Conservation (phyloP, 2,329 filamentous ascomycete genomes). For the Septoria petroselini region DNA sequence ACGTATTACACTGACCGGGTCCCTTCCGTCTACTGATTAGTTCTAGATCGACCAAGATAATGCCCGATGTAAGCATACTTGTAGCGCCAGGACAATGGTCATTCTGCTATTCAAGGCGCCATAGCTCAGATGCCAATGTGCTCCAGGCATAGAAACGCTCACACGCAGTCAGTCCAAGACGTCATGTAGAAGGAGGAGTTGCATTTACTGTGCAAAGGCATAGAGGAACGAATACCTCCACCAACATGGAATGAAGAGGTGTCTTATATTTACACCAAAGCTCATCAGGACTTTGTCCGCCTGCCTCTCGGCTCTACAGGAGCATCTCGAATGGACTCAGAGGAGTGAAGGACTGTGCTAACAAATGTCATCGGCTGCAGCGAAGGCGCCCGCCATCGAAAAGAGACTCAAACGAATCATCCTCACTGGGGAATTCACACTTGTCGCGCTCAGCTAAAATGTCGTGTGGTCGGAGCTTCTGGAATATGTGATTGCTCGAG, state of each 20-base stretch:
- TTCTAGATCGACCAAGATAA: no score
- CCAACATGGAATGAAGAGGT: conserved; percentile 20
- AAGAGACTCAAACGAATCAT: no score
- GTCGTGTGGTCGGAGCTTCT: conserved; percentile 10
- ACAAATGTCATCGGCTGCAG: conserved; percentile 8
- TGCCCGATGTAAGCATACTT: neutral
- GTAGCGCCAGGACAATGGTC: neutral
- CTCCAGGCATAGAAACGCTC: conserved; percentile 9
- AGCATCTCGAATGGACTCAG: conserved; percentile 12
- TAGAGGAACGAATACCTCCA: neutral
- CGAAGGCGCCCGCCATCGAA: no score
- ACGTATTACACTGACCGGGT: no score
- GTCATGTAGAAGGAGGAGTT: no score
- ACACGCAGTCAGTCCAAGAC: conserved; percentile 12
- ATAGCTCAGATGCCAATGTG: neutral
- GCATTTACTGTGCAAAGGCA: no score
- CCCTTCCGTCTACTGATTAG: no score
- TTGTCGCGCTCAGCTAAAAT: conserved; percentile 9
- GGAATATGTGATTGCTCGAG: conserved; percentile 13
- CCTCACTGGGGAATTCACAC: neutral
- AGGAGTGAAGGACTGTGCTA: conserved; percentile 15
- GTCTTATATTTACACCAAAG: conserved; percentile 1
- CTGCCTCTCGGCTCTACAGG: no score
- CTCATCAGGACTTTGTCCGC: conserved; percentile 3
- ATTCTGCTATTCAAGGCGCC: neutral